Conservation (phyloP, 1,284 basidiomycete species). For the Bjerkandera adusta region DNA sequence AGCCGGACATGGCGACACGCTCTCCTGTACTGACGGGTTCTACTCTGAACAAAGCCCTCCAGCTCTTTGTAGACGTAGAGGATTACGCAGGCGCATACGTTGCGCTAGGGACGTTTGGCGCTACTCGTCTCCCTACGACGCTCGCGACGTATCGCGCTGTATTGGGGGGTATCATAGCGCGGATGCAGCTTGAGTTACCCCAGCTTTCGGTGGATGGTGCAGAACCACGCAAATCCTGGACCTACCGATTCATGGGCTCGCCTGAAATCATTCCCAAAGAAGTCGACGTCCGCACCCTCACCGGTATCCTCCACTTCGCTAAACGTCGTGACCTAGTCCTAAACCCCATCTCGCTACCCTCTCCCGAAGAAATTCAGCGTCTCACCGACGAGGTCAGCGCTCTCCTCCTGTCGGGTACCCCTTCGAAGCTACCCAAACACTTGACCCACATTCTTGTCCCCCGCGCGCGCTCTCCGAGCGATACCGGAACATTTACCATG, state of each 20-base stretch:
- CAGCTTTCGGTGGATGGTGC: neutral
- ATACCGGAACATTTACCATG: constrained; percentile 7
- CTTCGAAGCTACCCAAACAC: neutral
- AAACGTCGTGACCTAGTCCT: neutral
- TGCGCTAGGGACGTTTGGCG: constrained; percentile 32
- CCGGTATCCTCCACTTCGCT: neutral
- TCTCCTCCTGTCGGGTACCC: neutral
- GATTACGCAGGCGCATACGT: constrained; percentile 49
- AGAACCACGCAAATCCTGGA: constrained; percentile 21
- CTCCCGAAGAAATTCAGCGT: neutral
- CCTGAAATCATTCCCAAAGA: neutral
- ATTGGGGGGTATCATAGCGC: constrained; percentile 22
- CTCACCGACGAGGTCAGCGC: neutral
- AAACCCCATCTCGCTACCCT: neutral
- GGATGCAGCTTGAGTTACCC: constrained; percentile 19
- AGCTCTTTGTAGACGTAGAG: constrained; percentile 38
- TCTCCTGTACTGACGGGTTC: constrained; percentile 30
- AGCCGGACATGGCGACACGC: neutral
- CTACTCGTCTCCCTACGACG: constrained; percentile 31
- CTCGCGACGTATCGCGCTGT: constrained; percentile 41
- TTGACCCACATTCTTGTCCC: constrained; percentile 1
- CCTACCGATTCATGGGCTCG: constrained; percentile 30
- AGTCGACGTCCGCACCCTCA: neutral
- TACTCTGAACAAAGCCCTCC: constrained; percentile 40
- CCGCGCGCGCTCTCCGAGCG: neutral